Percentiles rank a stretch among this genome's conserved stretches.
phyloP scores from a whole-genome alignment of 805 yeast genomes.

The Suhomyces faveliae region DNA sequence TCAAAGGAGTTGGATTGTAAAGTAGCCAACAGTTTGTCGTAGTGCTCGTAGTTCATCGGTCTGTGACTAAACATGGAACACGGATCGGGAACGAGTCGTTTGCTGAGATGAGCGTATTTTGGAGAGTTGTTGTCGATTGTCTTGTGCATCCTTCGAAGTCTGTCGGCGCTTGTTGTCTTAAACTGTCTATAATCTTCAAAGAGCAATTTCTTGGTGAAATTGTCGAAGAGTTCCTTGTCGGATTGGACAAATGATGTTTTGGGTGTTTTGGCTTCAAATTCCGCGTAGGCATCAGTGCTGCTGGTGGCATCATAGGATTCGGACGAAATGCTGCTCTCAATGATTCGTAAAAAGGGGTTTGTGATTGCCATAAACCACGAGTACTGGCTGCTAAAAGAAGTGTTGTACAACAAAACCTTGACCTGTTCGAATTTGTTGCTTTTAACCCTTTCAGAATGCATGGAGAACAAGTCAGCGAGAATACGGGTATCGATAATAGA shows the following conservation, averaged over 20 bases:
- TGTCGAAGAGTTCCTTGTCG: conserved; percentile 22
- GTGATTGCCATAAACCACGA: conserved; percentile 39
- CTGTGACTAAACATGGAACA: conserved; percentile 19
- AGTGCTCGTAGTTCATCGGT: conserved; percentile 34
- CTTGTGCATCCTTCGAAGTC: conserved; percentile 20
- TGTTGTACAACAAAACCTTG: conserved; percentile 35
- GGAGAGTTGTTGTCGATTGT: conserved; percentile 20
- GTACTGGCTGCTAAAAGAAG: conserved; percentile 32
- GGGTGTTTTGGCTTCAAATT: conserved; percentile 2
- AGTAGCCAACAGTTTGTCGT: conserved; percentile 11
- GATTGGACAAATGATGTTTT: conserved; percentile 20
- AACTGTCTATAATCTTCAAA: conserved; percentile 20
- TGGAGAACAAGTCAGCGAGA: conserved; percentile 22
- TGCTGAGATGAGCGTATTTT: conserved; percentile 14
- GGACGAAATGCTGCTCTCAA: conserved; percentile 31
- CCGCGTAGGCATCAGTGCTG: conserved; percentile 13
- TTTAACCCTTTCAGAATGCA: conserved; percentile 17
- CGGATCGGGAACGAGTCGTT: conserved; percentile 17
- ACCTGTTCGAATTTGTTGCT: conserved; percentile 19
- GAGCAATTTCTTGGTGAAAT: conserved; percentile 20
- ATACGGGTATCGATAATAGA: conserved; percentile 28
- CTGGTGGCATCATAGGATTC: conserved; percentile 22
- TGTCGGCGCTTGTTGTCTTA: conserved; percentile 14
- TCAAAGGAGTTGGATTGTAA: conserved; percentile 23
- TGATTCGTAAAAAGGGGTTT: conserved; percentile 35